Base-by-base conservation (phyloP, 768 basidiomycete species). In the Baorangia bicolor region DNA sequence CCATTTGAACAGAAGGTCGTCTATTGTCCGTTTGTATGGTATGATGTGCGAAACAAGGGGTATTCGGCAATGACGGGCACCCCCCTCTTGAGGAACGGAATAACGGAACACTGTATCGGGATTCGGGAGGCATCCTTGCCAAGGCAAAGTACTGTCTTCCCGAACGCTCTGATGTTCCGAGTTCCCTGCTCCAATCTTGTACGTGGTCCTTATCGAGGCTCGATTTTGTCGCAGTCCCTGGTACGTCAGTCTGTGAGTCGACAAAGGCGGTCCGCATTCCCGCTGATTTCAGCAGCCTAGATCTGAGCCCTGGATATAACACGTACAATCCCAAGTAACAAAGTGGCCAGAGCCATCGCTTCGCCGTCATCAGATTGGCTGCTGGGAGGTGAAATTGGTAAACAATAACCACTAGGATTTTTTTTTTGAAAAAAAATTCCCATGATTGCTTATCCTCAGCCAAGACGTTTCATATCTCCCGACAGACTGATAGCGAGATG, bases 381-480 rank as follows among this genome's bases (percentile, higher is more conserved):
- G 58, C n/a, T 44, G 42, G 43, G 46, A 41, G 49, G 44, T 28
- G 56, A 34, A 35, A 40, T 40, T 21, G 48, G 27, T 46, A 31
- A 46, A 31, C 28, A 58, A 31, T 20, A 45, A 16, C 18, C 11
- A 41, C 18, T 25, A 35, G 20, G 16, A 10, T n/a, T n/a, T n/a
- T n/a, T n/a, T n/a, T n/a, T n/a, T n/a, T n/a, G n/a, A 28, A 39
- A 21, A 33, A n/a, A 1, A 4, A 12, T 20, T 53, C 46, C 21
- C 30, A 40, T 39, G 34, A 28, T 28, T 18, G 47, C 16, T 14
- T 27, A 27, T 50, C 41, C 41, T 41, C 20, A 45, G 30, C 34
- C 16, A 23, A 46, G 23, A 35, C 14, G 49, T 58, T 58, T 58
- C 57, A 59, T 46, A 50, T 58, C 56, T 49, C 5, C 11, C 27